Evolutionary conservation across 495 filamentous ascomycete species (phyloP), one percentile per base, ranked within the genome.

Genomic region (Penicillium riverlandense): DNA sequence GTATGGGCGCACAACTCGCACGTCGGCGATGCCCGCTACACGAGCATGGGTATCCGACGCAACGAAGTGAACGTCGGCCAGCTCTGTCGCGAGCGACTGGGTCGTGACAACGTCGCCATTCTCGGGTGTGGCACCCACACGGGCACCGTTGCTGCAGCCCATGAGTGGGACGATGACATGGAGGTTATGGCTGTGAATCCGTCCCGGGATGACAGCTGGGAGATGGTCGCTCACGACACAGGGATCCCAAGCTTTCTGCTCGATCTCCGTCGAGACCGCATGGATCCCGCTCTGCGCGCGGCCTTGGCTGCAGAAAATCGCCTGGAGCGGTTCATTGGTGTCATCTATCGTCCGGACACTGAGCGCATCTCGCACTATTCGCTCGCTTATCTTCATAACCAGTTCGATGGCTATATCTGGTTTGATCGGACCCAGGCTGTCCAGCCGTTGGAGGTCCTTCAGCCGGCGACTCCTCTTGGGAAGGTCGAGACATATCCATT

Each of bases 1-100:
- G 71, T 80, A 1, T 80, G 78, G 78, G 78, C 75, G 43, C 78
- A 80, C 47, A 82, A 80, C 50, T 79, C 75, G 22, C 78, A 80
- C 38, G 62, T 77, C 37, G 77, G 78, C n/a, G 77, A 82, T 48
- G 77, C 78, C 11, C 62, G 78, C 8, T 70, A 64, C 12, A 80
- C 76, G 4, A 71, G 66, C 46, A 81, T 80, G 74, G 69, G 75
- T 3, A 61, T 51, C 38, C 57, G 65, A 6, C 62, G 69, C 11
- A 67, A 67, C 5, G 77, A 82, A 47, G 47, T 75, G 28, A 80
- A 77, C 43, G 65, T 80, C 34, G 77, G 77, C 1, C 77, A 82
- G 57, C 58, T 80, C 7, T 77, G 72, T 51, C 70, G 70, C 31
- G 68, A 80, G 59, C 41, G 54, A 4, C 72, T 72, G 36, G 72